phyloP scores from a whole-genome alignment of 2,329 filamentous ascomycete species.

The Aspergillus arachidicola region DNA sequence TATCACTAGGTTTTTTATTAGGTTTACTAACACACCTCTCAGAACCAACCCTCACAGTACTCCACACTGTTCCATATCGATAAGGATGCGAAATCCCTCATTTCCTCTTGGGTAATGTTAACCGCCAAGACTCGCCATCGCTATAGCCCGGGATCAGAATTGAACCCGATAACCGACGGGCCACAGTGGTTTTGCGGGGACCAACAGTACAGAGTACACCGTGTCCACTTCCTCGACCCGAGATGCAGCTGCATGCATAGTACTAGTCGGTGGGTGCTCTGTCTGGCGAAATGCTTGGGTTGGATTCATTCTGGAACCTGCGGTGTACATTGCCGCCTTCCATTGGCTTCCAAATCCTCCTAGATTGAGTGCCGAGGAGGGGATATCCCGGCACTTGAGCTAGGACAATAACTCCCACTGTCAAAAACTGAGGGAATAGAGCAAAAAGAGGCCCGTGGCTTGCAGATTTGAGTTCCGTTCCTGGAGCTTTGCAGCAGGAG shows the following conservation, averaged over 20 bases:
- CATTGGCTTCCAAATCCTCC: not conserved
- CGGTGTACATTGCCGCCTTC: not conserved
- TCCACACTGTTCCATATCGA: not conserved
- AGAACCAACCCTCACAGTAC: not conserved
- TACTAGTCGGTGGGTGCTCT: not conserved
- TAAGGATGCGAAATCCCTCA: not conserved
- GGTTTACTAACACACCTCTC: not conserved
- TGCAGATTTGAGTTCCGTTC: constrained; percentile 14
- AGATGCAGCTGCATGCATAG: constrained; percentile 8
- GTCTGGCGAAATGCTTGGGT: constrained; percentile 1
- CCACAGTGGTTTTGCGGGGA: constrained; percentile 2
- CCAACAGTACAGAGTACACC: constrained; percentile 13
- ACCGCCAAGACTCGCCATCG: constrained; percentile 5
- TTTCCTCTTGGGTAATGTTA: constrained; percentile 6
- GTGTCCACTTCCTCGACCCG: constrained; percentile 14
- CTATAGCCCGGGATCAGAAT: constrained; percentile 9
- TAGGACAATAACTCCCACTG: constrained; percentile 1
- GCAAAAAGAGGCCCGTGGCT: not conserved
- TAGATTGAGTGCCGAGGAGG: not conserved
- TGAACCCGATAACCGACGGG: constrained; percentile 10
- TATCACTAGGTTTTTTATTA: not conserved
- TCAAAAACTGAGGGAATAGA: not conserved
- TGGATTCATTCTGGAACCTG: not conserved
- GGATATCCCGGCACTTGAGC: constrained; percentile 9
- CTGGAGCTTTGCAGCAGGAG: constrained; percentile 13